A percentile compares a stretch with the other conserved stretches of the same genome.
Conservation (phyloP, 2,329 filamentous ascomycete species). For the Anthostomella pinea region DNA sequence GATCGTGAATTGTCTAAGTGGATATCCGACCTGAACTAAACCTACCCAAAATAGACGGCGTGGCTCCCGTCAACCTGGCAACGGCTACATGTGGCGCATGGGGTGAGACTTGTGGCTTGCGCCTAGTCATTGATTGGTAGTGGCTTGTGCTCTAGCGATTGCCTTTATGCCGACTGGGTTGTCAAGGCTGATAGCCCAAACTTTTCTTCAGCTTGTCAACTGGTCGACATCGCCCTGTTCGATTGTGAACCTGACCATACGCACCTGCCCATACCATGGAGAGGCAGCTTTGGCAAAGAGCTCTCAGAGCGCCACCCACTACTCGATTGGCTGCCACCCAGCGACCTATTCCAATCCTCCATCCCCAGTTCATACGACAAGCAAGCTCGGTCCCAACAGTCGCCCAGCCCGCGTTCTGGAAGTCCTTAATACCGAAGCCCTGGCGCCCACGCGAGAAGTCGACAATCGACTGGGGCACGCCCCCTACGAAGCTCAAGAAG, state of each 20-base stretch:
- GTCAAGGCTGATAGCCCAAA: too few relatives aligned
- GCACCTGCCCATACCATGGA: constrained; percentile 20
- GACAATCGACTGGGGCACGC: constrained; percentile 25
- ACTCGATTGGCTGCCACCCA: constrained; percentile 3
- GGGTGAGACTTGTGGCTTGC: constrained; percentile 5
- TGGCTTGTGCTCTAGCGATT: too few relatives aligned
- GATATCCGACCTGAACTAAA: too few relatives aligned
- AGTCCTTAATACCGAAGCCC: constrained; percentile 66
- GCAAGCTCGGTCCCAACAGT: constrained; percentile 48
- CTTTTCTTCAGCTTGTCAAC: too few relatives aligned
- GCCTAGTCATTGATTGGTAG: neutral
- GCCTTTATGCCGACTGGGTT: too few relatives aligned
- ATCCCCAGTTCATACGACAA: constrained; percentile 16
- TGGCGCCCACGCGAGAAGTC: constrained; percentile 45
- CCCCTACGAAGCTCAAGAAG: constrained; percentile 23
- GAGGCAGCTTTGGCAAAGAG: constrained; percentile 13
- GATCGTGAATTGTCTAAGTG: constrained; percentile 10
- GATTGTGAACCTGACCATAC: too few relatives aligned
- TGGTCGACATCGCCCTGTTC: too few relatives aligned
- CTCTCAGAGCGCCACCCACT: constrained; percentile 12
- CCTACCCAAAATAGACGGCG: constrained; percentile 7
- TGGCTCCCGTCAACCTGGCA: too few relatives aligned
- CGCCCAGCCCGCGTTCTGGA: constrained; percentile 63
- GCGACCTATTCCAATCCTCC: constrained; percentile 4
- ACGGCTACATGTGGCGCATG: constrained; percentile 13